Evolutionary conservation across 352 stramenopile species (phyloP).

Genomic region (Saprolegnia diclina): DNA sequence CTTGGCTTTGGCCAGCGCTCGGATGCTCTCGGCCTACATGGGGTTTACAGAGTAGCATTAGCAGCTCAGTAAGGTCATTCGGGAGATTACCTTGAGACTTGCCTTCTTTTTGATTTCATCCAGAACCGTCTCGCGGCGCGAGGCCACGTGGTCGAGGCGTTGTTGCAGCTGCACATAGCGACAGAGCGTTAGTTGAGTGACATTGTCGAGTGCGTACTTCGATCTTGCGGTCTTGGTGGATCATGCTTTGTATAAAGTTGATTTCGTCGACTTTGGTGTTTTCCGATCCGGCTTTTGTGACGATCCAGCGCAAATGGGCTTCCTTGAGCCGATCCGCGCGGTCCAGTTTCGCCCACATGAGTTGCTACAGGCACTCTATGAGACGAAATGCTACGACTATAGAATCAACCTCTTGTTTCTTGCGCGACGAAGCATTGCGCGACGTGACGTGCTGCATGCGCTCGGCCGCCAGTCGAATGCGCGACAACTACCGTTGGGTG

Average conservation of each 20-base stretch:
- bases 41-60: background rate
- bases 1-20: conserved; percentile 21
- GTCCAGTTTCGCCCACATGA: conserved; percentile 24
- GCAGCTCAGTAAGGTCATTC: background rate
- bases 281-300: conserved; percentile 21
- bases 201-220: conserved; percentile 10
- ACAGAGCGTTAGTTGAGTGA: no score
- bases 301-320: conserved; percentile 26
- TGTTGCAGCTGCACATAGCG: conserved; percentile 25
- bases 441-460: conserved; percentile 26
- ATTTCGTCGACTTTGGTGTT: conserved; percentile 29
- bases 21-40: conserved; percentile 25
- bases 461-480: conserved; percentile 24
- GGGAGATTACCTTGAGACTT: conserved; percentile 16
- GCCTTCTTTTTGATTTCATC: conserved; percentile 25
- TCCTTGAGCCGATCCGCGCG: conserved; percentile 22
- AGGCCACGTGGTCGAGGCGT: conserved; percentile 21
- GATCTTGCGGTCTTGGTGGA: conserved; percentile 27
- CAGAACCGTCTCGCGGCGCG: conserved; percentile 12
- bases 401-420: conserved; percentile 22
- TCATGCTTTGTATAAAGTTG: conserved; percentile 27
- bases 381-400: background rate
- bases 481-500: background rate
- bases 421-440: conserved; percentile 15
- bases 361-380: background rate